Conservation (phyloP, 441 rosid species). For the Flueggea neowawraea region DNA sequence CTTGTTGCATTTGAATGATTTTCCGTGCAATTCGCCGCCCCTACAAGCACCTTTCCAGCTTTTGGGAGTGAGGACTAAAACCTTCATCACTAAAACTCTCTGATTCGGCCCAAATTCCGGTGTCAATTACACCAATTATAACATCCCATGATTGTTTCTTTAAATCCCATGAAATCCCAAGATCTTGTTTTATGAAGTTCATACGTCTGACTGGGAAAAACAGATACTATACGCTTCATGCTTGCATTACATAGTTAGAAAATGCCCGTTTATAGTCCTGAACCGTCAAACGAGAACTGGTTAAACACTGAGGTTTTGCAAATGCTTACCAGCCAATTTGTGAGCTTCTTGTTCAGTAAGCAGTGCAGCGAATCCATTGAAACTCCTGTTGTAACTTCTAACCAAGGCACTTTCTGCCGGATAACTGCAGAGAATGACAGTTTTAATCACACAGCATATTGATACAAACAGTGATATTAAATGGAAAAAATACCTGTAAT, state of each 20-base stretch:
- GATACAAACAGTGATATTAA: neutral
- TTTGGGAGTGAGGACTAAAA: slow-evolving; percentile 34
- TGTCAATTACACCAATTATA: slow-evolving; percentile 34
- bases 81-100: slow-evolving; percentile 39
- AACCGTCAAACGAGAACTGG: no score
- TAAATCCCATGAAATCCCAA: slow-evolving; percentile 72
- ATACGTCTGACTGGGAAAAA: slow-evolving; percentile 50
- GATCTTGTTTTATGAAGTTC: slow-evolving; percentile 83
- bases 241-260: slow-evolving; percentile 22
- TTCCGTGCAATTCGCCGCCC: neutral
- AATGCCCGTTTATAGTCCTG: neutral
- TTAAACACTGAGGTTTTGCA: neutral
- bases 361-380: slow-evolving; percentile 45
- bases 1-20: slow-evolving; percentile 41
- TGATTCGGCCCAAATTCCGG: slow-evolving; percentile 53
- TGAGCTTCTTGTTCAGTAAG: slow-evolving; percentile 31
- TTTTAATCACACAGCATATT: no score
- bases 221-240: slow-evolving; percentile 58
- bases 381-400: slow-evolving; percentile 53
- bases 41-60: slow-evolving; percentile 47
- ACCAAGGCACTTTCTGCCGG: slow-evolving; percentile 21
- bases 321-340: slow-evolving; percentile 21
- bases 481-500: slow-evolving; percentile 20
- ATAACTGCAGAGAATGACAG: neutral
- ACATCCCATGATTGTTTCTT: slow-evolving; percentile 25